These are phyloP conservation scores for Priceomyces melissophilus DNA, from an alignment of 805 yeast species.

Conservation along the genomic window DNA sequence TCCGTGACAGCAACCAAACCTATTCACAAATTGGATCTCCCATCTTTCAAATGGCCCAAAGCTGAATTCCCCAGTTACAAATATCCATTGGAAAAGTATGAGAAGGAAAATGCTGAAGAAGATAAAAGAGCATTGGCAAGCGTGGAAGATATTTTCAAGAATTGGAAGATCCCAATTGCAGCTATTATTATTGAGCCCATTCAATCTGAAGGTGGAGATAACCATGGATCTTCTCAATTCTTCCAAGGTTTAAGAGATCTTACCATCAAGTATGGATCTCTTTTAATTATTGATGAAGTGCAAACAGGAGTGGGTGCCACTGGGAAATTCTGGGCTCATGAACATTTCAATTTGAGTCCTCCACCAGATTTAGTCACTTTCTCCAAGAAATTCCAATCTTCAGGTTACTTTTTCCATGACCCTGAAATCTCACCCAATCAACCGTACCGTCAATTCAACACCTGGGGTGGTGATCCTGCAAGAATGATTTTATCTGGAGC, in stretches of 20 bases:
- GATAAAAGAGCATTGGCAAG: conserved; percentile 77
- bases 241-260: conserved; percentile 62
- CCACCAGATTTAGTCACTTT: conserved; percentile 70
- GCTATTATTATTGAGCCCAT: conserved; percentile 58
- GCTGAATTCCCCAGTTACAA: conserved; percentile 85
- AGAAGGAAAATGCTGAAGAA: conserved; percentile 63
- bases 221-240: conserved; percentile 60
- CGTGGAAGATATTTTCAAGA: conserved; percentile 66
- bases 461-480: conserved; percentile 78
- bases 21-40: conserved; percentile 87
- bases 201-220: conserved; percentile 76
- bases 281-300: conserved; percentile 68
- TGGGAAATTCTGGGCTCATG: conserved; percentile 73
- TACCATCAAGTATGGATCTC: conserved; percentile 53
- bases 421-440: conserved; percentile 55
- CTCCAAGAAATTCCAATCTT: conserved; percentile 70
- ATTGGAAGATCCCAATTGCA: conserved; percentile 71
- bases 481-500: conserved; percentile 70
- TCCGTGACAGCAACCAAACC: conserved; percentile 93
- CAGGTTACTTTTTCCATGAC: conserved; percentile 66
- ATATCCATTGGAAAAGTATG: conserved; percentile 75
- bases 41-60: conserved; percentile 95
- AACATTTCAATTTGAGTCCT: conserved; percentile 58
- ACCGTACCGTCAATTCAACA: conserved; percentile 70
- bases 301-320: conserved; percentile 76